Percentiles rank a stretch among this genome's conserved stretches.
These are phyloP conservation scores for Aspergillus quadricinctus DNA, from an alignment of 2,329 filamentous ascomycete genomes.

Conservation along the genomic window DNA sequence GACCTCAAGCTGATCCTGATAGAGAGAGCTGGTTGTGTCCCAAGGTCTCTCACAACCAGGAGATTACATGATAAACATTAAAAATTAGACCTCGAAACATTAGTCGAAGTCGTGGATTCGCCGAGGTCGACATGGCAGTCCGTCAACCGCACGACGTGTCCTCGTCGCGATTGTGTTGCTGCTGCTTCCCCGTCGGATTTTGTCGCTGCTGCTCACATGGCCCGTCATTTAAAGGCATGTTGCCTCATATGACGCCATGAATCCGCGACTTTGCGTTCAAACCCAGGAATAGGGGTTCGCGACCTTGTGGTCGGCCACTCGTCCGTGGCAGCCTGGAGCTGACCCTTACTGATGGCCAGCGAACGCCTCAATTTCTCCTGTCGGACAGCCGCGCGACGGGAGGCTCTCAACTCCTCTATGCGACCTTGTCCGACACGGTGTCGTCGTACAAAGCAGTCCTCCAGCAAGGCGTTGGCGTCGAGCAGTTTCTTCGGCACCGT, in stretches of 20 bases:
- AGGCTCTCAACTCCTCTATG: constrained; percentile 70
- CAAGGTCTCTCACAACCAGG: too few species aligned
- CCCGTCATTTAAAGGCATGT: constrained; percentile 28
- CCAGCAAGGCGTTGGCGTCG: constrained; percentile 77
- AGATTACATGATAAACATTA: too few species aligned
- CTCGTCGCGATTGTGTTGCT: too few species aligned
- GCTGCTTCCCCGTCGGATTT: too few species aligned
- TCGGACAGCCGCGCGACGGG: constrained; percentile 54
- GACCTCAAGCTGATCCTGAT: too few species aligned
- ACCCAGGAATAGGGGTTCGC: constrained; percentile 23
- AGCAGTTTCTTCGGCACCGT: constrained; percentile 74
- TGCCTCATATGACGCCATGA: constrained; percentile 34
- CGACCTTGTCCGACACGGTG: constrained; percentile 77
- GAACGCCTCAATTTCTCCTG: constrained; percentile 40
- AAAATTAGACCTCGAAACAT: too few species aligned
- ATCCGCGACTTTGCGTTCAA: constrained; percentile 31
- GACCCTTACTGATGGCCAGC: constrained; percentile 31
- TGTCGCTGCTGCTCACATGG: not conserved
- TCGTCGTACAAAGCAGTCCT: constrained; percentile 73
- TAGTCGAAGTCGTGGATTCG: too few species aligned
- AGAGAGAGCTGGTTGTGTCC: too few species aligned
- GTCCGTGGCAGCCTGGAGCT: constrained; percentile 29
- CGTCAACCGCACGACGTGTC: too few species aligned
- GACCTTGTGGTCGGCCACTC: constrained; percentile 27
- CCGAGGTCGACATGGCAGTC: too few species aligned